Evolutionary conservation across 2,329 filamentous ascomycete genomes (phyloP).

Genomic region (Didymella pomorum): DNA sequence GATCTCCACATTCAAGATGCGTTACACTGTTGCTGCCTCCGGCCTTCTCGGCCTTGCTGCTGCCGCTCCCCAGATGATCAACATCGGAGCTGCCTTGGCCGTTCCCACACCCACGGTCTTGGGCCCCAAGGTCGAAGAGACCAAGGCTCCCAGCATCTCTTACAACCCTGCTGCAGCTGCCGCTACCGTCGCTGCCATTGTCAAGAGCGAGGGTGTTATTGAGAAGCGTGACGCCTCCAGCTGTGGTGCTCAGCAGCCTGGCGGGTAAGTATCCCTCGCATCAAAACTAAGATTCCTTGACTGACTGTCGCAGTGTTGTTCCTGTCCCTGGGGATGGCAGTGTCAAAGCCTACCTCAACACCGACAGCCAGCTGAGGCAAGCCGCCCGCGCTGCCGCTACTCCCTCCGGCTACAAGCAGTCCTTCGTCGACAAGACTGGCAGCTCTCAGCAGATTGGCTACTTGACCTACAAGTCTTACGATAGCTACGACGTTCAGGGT

Average conservation of each 20-base stretch:
- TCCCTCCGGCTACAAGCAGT: slow-evolving; percentile 1
- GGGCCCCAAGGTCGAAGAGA: slow-evolving; percentile 36
- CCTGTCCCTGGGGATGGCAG: neutral
- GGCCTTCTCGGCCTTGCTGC: slow-evolving; percentile 27
- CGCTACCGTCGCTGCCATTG: slow-evolving; percentile 24
- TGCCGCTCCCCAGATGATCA: slow-evolving; percentile 41
- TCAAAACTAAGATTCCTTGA: neutral
- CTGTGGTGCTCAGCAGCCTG: neutral
- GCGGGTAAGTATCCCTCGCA: neutral
- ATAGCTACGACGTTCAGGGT: neutral
- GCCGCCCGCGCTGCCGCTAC: neutral
- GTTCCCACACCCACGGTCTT: slow-evolving; percentile 40
- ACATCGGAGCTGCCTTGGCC: slow-evolving; percentile 48
- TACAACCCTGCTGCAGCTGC: slow-evolving; percentile 42
- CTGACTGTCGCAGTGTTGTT: neutral
- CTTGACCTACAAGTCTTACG: neutral
- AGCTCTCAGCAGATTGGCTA: neutral
- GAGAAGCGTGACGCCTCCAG: slow-evolving; percentile 1
- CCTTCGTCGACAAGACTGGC: neutral
- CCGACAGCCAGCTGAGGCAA: neutral
- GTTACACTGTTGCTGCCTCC: slow-evolving; percentile 29
- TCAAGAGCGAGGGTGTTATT: slow-evolving; percentile 16
- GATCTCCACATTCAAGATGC: slow-evolving; percentile 28
- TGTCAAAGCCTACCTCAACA: neutral
- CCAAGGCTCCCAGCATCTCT: slow-evolving; percentile 33